Conservation (phyloP, 1,139 yeast genomes). For the Geotrichum candidum region DNA sequence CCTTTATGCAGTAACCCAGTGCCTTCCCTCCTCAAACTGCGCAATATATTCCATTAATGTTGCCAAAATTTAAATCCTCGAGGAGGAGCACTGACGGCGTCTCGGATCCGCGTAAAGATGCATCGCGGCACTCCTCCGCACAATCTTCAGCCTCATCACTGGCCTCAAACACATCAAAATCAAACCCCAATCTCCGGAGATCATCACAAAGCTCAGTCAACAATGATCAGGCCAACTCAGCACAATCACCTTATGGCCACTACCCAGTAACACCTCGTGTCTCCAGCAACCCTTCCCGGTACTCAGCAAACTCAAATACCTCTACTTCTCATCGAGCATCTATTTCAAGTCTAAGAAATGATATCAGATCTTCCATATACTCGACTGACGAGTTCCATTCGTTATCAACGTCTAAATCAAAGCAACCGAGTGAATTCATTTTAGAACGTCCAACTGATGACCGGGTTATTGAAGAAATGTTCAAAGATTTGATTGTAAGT, state of each 20-base stretch:
- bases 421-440: not conserved
- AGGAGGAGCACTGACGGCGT: not conserved
- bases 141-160: not conserved
- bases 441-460: constrained; percentile 29
- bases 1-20: not conserved
- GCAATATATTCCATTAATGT: not conserved
- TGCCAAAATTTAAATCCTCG: not conserved
- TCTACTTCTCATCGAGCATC: not conserved
- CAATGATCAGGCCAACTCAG: not conserved
- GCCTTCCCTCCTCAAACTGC: not conserved
- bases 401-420: constrained; percentile 1
- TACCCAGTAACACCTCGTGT: not conserved
- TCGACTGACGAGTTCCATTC: constrained; percentile 4
- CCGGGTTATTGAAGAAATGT: constrained; percentile 34
- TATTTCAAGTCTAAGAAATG: not conserved
- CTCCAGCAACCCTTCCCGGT: not conserved
- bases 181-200: not conserved
- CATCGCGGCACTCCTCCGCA: not conserved
- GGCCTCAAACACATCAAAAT: not conserved
- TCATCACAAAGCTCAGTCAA: not conserved
- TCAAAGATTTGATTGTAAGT: constrained; percentile 33
- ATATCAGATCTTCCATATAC: constrained; percentile 6
- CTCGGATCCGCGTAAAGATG: not conserved
- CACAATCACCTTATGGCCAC: not conserved
- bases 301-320: not conserved